Evolutionary conservation across 352 stramenopile species (phyloP), one percentile per base, ranked within the genome.

Genomic region (Phytophthora quininea): DNA sequence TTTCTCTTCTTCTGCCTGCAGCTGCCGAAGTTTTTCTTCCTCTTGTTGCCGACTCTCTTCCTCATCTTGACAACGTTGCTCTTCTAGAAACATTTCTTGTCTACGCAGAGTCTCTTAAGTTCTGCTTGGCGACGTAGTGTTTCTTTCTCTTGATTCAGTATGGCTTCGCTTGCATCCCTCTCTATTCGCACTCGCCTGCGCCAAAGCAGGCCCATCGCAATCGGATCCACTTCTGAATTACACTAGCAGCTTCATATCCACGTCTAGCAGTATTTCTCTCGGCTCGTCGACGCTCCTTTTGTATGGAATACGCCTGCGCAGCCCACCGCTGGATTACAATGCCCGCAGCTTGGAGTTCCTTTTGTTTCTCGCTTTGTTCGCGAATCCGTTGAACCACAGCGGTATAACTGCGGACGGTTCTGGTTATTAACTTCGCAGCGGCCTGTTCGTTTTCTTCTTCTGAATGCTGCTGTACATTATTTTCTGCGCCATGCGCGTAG

Each of bases 261-360:
- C 40, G 29, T 54, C 49, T 42, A 45, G 19, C 56, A 45, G 46
- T 70, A 1, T 47, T 60, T 55, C 53, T 40, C 37, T 62, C 46
- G 11, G 37, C 35, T 29, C 50, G 42, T 27, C 30, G 42, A 14
- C 58, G 70, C 30, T 50, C 52, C n/a, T 53, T 48, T 6, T 71
- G 70, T 58, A 62, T 70, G 27, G 74, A 82, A 45, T 63, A 62
- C 8, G 63, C 60, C 9, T 71, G 75, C 30, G 74, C 33, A n/a
- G 78, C 64, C 77, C 79, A 88, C 2, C 69, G 55, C 32, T 84
- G 80, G 43, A 88, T 88, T 7, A 64, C 71, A 30, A 69, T 58
- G 12, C 58, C 38, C 52, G 62, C 53, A 62, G 52, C 42, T 30
- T 71, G 30, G 46, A 61, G 57, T 31, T 51, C 8, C 46, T 54